phyloP scores from a whole-genome alignment of 352 stramenopile genomes.

The Phytophthora macrochlamydospora region DNA sequence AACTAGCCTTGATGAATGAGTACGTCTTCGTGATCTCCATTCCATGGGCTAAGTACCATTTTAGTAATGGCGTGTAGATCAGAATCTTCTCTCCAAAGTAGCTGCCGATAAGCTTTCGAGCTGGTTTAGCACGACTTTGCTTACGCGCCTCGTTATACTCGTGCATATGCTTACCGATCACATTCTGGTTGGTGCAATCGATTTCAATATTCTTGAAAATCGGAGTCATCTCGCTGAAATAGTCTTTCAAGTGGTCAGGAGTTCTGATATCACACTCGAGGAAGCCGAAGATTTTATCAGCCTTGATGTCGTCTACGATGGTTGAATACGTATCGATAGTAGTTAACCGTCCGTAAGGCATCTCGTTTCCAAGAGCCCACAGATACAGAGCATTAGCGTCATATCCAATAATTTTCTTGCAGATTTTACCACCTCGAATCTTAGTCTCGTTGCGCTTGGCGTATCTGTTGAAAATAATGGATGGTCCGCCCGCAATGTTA shows the following conservation, averaged over 20 bases:
- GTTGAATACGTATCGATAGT: slow-evolving; percentile 25
- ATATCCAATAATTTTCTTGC: slow-evolving; percentile 32
- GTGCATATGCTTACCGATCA: slow-evolving; percentile 20
- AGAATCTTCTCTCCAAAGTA: slow-evolving; percentile 48
- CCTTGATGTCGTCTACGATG: slow-evolving; percentile 41
- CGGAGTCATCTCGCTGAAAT: slow-evolving; percentile 39
- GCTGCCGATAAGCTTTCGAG: slow-evolving; percentile 38
- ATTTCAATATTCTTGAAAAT: slow-evolving; percentile 30
- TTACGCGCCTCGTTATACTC: slow-evolving; percentile 14
- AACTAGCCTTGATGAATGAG: slow-evolving; percentile 30
- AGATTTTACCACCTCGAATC: slow-evolving; percentile 20
- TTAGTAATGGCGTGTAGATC: slow-evolving; percentile 40
- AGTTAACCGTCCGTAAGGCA: slow-evolving; percentile 32
- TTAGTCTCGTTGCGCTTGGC: slow-evolving; percentile 13
- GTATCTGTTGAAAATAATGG: slow-evolving; percentile 29
- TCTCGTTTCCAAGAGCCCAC: slow-evolving; percentile 23
- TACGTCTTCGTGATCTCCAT: slow-evolving; percentile 37
- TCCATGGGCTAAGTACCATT: slow-evolving; percentile 48
- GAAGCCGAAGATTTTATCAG: slow-evolving; percentile 42
- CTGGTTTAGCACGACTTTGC: slow-evolving; percentile 11
- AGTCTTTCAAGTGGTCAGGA: slow-evolving; percentile 34
- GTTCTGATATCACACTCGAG: slow-evolving; percentile 46
- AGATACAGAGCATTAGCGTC: slow-evolving; percentile 29
- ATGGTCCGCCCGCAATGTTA: slow-evolving; percentile 25
- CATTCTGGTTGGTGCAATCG: slow-evolving; percentile 5